Base-by-base conservation (phyloP, 345 rosid species). In the Euphorbia tirucalli region DNA sequence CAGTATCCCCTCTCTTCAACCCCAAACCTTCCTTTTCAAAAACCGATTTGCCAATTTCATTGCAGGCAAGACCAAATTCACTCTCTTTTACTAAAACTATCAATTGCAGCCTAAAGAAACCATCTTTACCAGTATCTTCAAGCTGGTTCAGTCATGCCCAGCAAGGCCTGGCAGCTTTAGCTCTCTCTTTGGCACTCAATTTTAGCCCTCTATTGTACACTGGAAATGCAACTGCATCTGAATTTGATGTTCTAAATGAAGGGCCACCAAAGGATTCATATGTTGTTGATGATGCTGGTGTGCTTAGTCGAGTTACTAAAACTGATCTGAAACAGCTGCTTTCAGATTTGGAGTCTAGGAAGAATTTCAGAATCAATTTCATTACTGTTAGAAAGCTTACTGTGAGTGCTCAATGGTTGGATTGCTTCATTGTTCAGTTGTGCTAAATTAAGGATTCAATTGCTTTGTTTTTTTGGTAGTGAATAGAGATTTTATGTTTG, bases 351-450 rank as follows among this genome's bases (percentile, higher is more conserved):
- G 99, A 95, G 76, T 84, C 91, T 27, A 79, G 97, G 78, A 95
- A 95, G 86, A 89, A 90, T 67, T 76, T 86, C 43, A 84, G 74
- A 49, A 85, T 95, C 48, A 88, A 92, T 71, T 84, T 95, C 81
- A 70, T 95, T 74, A 95, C 97, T 75, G 90, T 95, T 66, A 86
- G 99, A 66, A 95, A 95, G 82, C 97, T 95, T 62, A 92, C 96
- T 27, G 97, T 94, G 80, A 86, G 96, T 56, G 13, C 11, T 39
- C 71, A 15, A 58, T 27, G 10, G 11, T 41, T 43, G 27, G 21
- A n/a, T 39, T 15, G 35, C 49, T 64, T 70, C 32, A 7, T 7
- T 1, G 11, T 25, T 16, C 48, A 46, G 9, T 27, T 52, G 52
- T 52, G 31, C 15, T 8, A 19, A 11, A 28, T 41, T 70, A 10